Conservation (phyloP, 75 land plant genomes). For the Chamaecyparis obtusa region DNA sequence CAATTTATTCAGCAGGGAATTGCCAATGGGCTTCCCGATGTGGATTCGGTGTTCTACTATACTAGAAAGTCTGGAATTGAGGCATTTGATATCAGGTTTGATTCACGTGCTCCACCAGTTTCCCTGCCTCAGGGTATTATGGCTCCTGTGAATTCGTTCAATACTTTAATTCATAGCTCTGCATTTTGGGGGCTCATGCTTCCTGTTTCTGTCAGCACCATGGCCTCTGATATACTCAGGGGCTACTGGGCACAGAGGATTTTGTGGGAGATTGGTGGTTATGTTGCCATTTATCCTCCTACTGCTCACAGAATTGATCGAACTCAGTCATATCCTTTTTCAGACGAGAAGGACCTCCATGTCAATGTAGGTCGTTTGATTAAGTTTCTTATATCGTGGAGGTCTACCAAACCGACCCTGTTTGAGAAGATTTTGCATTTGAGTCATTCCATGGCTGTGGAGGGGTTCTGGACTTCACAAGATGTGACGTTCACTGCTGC, state of each 20-base stretch:
- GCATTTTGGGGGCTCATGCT: slow-evolving; percentile 95
- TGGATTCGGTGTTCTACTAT: slow-evolving; percentile 91
- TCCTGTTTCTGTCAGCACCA: slow-evolving; percentile 79
- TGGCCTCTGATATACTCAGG: slow-evolving; percentile 87
- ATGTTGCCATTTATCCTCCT: slow-evolving; percentile 84
- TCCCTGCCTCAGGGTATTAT: slow-evolving; percentile 88
- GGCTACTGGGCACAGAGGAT: slow-evolving; percentile 98
- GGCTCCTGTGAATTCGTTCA: slow-evolving; percentile 89
- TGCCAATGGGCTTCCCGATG: slow-evolving; percentile 94
- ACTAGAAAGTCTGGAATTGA: slow-evolving; percentile 76
- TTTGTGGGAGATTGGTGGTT: slow-evolving; percentile 94
- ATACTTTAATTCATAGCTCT: slow-evolving; percentile 75
- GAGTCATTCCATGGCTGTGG: slow-evolving; percentile 85
- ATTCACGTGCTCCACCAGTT: slow-evolving; percentile 82
- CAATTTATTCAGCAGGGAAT: slow-evolving; percentile 97
- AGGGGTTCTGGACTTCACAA: slow-evolving; percentile 81
- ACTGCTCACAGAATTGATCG: slow-evolving; percentile 61
- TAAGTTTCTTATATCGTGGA: slow-evolving; percentile 77
- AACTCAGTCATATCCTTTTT: slow-evolving; percentile 54
- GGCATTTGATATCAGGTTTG: slow-evolving; percentile 74
- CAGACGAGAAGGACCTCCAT: slow-evolving; percentile 93
- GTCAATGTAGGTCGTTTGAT: slow-evolving; percentile 70
- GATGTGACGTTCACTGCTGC: slow-evolving; percentile 82
- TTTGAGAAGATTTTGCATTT: slow-evolving; percentile 81
- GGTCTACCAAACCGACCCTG: slow-evolving; percentile 60